These are phyloP conservation scores for Diplosphaera chodatii DNA, from an alignment of 139 green algal species.

Conservation along the genomic window DNA sequence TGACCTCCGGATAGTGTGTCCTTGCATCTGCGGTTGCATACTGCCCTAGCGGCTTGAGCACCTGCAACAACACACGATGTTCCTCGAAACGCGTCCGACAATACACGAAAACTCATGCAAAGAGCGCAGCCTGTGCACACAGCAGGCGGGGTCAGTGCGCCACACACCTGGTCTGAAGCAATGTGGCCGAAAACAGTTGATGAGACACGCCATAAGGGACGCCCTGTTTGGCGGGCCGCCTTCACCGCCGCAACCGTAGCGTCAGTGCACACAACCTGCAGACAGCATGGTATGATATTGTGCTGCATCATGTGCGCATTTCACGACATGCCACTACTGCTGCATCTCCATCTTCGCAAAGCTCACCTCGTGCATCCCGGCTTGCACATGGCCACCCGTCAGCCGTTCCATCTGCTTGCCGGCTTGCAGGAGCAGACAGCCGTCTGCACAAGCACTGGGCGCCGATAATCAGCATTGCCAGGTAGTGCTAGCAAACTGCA, in stretches of 20 bases:
- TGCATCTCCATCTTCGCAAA: neutral
- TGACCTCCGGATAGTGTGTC: conserved; percentile 44
- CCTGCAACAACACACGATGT: no score
- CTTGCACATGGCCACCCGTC: conserved; percentile 72
- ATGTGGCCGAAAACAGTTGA: conserved; percentile 85
- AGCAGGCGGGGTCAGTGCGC: no score
- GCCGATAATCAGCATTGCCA: no score
- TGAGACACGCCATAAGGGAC: conserved; percentile 77
- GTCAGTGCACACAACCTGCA: conserved; percentile 71
- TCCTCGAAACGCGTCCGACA: no score
- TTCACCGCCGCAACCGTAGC: conserved; percentile 55
- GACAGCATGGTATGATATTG: neutral
- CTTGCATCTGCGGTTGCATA: conserved; percentile 33
- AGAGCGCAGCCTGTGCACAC: no score
- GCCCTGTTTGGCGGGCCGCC: conserved; percentile 38
- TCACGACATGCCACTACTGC: no score
- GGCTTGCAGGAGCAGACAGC: conserved; percentile 86
- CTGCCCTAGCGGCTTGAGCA: conserved; percentile 53
- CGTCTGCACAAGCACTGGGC: no score
- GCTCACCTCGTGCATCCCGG: conserved; percentile 87
- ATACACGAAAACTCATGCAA: no score
- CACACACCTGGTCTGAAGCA: conserved; percentile 43
- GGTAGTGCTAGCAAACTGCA: no score
- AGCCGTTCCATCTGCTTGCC: conserved; percentile 90
- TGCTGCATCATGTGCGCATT: no score